Evolutionary conservation across 2,329 filamentous ascomycete species (phyloP), one percentile per base, ranked within the genome.

Genomic region (Colletotrichum sidae): DNA sequence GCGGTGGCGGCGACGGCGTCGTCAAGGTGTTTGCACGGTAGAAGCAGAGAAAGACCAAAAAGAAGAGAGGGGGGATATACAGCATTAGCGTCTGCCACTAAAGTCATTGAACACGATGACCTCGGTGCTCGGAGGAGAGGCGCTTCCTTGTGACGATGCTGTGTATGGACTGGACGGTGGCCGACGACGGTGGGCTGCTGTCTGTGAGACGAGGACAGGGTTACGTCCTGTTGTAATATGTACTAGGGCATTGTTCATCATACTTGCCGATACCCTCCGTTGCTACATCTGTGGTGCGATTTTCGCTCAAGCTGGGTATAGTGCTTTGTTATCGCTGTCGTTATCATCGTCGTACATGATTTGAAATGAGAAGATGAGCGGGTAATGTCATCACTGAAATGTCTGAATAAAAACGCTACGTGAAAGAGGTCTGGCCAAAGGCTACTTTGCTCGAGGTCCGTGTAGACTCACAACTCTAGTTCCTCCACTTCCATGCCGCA

Each of bases 1-100:
- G 93, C 72, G 95, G 92, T 42, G 96, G 96, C 45, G 96, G 96
- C 11, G 96, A 99, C 76, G 96, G 96, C 7, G 91, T 97, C 41
- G 95, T 97, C 68, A 98, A 98, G 83, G 94, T 98, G 62, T 98
- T 90, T 81, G 85, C 88, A 60, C 82, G 87, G 63, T 89, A 76
- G 69, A 68, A 35, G 39, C 3, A 33, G 38, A 33, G 41, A 41
- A 38, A 52, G 33, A 47, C 15, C n/a, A 53, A 34, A 42, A 39
- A 13, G 37, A 38, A 46, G 39, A 41, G 47, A 59, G 61, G 17
- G 55, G 12, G 25, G 46, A 61, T 55, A 64, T 34, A 60, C 45
- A 64, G 37, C 42, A 55, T 37, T 65, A 65, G 58, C 62, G 58
- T 65, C 52, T 42, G 58, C 49, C 35, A 25, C 25, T 25, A 25